These are phyloP conservation scores for Solanum acaule DNA, from an alignment of 257 asterid genomes.

Conservation along the genomic window DNA sequence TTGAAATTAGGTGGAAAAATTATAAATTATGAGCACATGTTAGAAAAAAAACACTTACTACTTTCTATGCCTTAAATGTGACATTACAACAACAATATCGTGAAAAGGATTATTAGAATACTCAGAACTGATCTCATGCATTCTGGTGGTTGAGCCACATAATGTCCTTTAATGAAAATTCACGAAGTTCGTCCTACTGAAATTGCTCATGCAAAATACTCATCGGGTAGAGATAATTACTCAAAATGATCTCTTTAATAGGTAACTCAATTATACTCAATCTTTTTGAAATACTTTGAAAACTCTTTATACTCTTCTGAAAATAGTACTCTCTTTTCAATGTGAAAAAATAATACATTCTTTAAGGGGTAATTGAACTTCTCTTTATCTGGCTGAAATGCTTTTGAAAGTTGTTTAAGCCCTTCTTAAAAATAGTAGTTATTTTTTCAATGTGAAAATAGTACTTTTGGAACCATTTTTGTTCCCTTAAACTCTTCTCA, in stretches of 20 bases:
- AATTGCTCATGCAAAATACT: no score
- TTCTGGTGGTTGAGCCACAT: not conserved
- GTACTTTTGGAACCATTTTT: no score
- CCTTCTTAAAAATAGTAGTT: not conserved
- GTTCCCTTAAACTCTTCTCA: not conserved
- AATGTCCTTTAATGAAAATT: no score
- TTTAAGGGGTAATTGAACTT: not conserved
- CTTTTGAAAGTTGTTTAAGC: not conserved
- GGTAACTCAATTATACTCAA: not conserved
- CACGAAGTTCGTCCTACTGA: no score
- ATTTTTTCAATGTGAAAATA: not conserved
- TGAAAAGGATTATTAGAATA: not conserved
- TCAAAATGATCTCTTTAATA: not conserved
- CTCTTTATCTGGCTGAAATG: not conserved
- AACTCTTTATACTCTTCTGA: not conserved
- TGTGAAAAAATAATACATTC: not conserved
- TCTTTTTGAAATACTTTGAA: no score
- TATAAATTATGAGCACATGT: not conserved
- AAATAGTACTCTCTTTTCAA: not conserved
- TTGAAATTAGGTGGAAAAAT: not conserved
- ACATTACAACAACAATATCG: not conserved
- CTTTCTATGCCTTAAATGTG: not conserved
- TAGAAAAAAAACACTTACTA: not conserved
- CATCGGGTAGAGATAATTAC: not conserved
- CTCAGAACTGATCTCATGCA: not conserved